Conservation (phyloP, 306 rosid genomes). For the Alnus rubra region DNA sequence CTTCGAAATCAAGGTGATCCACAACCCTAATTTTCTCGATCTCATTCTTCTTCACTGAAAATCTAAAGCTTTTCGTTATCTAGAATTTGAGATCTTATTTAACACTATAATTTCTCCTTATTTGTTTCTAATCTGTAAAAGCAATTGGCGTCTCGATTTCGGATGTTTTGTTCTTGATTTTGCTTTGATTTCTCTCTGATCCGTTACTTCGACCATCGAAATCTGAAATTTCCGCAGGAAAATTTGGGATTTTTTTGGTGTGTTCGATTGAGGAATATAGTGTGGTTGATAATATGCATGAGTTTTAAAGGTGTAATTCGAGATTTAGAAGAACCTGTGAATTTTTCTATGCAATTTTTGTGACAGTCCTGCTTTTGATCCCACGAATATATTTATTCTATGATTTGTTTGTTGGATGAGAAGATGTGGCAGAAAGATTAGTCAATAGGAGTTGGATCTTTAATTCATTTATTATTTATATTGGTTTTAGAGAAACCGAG, state of each 20-base stretch:
- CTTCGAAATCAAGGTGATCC: conserved; percentile 25
- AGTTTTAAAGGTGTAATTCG: not conserved
- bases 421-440: not conserved
- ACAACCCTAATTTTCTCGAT: not conserved
- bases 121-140: not conserved
- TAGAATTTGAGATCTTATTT: too few species aligned
- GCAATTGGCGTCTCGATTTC: not conserved
- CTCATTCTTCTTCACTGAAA: not conserved
- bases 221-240: not conserved
- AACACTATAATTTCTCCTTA: not conserved
- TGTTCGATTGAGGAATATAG: not conserved
- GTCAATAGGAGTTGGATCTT: conserved; percentile 7
- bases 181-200: conserved; percentile 8
- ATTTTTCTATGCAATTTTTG: not conserved
- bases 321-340: not conserved
- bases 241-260: not conserved
- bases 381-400: not conserved
- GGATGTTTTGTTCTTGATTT: not conserved
- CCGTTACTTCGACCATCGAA: not conserved
- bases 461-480: too few species aligned
- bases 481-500: conserved; percentile 14
- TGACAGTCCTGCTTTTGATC: not conserved
- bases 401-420: not conserved
- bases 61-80: not conserved
- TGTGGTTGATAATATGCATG: not conserved